Evolutionary conservation across 2,329 filamentous ascomycete genomes (phyloP), one percentile per base, ranked within the genome.

Genomic region (Aspergillus tubingensis): DNA sequence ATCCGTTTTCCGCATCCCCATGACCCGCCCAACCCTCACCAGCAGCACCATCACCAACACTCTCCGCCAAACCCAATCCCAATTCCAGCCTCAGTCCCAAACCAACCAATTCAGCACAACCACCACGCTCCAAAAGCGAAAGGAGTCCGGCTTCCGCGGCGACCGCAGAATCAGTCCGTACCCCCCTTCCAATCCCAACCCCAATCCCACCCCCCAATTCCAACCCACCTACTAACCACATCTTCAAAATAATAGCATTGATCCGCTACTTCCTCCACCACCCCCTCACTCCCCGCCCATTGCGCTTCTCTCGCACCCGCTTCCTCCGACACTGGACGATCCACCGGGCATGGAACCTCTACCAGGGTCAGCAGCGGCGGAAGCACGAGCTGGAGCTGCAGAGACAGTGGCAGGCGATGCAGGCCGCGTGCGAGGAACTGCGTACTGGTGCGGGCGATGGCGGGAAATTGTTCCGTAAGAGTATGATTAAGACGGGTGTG

Each of bases 241-340:
- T 63, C 41, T 19, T 7, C 11, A 44, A 23, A 23, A 6, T 21
- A 21, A 44, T 21, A n/a, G 86, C 83, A 38, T 72, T 86, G 58
- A 90, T 91, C 75, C 83, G 88, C 69, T 91, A 91, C 79, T 86
- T 88, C 76, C 85, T 91, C 68, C 79, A 84, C 70, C 88, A 91
- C 76, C 87, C 88, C 2, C 78, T 84, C 30, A 90, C 86, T 6
- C 88, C 88, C 0, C 86, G 88, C 11, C 93, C 95, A 0, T 86
- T 99, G 66, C 90, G 92, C 70, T 93, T 98, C 85, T 92, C 87
- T 43, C 92, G 94, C 69, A 90, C 90, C 77, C 88, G 95, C 59
- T 86, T 88, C 77, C 87, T 99, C 65, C 91, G 95, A 50, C 95
- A 99, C 83, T 99, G 95, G 95, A 98, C 95, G 54, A 98, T 99